These are phyloP conservation scores for Hordeum pubiflorum DNA, from an alignment of 202 grass and related monocot species.

Conservation along the genomic window DNA sequence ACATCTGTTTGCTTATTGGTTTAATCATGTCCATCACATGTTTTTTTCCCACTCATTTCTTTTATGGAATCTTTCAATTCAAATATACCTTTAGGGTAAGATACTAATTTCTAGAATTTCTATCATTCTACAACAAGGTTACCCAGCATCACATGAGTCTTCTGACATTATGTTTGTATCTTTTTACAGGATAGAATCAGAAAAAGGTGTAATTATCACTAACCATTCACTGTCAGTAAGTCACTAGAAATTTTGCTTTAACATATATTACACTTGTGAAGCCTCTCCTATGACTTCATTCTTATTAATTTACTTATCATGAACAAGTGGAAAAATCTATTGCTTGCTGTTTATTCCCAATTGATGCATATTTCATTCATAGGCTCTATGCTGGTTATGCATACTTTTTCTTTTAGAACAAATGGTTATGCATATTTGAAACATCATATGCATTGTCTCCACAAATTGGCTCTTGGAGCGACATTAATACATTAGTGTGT, in stretches of 20 bases:
- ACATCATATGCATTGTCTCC: conserved; percentile 13
- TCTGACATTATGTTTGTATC: neutral
- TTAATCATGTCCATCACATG: neutral
- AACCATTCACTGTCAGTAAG: conserved; percentile 79
- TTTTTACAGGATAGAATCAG: conserved; percentile 82
- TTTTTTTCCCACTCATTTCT: conserved; percentile 10
- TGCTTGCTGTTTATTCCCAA: conserved; percentile 18
- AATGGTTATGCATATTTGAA: neutral
- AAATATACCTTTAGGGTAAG: conserved; percentile 5
- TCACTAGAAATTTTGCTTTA: neutral
- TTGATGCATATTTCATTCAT: conserved; percentile 2
- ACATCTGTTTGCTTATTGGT: conserved; percentile 5
- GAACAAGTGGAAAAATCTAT: neutral
- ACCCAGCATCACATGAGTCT: conserved; percentile 10
- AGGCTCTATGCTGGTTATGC: neutral
- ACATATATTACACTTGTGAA: neutral
- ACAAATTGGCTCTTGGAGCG: neutral
- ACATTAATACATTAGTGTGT: neutral
- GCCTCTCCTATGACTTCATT: conserved; percentile 18
- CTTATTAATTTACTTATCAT: conserved; percentile 5
- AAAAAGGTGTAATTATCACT: conserved; percentile 85
- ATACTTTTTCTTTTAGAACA: no score
- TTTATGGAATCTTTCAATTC: conserved; percentile 12
- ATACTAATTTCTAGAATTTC: conserved; percentile 17
- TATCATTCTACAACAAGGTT: conserved; percentile 17